A percentile compares a stretch with the other conserved stretches of the same genome.
phyloP scores from a whole-genome alignment of 345 rosid genomes.

The Euphorbia pulcherrima region DNA sequence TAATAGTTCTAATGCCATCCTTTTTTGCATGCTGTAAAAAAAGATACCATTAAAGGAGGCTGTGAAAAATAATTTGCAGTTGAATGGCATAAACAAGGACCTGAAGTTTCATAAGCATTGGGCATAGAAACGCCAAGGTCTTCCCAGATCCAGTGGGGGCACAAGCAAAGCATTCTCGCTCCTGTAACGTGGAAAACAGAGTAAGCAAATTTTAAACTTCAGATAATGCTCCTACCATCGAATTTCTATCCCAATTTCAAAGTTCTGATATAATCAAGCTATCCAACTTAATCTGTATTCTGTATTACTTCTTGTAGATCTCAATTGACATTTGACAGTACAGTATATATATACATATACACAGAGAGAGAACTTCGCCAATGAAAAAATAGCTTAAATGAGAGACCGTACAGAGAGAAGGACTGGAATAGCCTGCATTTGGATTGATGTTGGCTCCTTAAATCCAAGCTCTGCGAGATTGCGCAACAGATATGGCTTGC shows the following conservation, averaged over 20 bases:
- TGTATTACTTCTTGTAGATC: neutral
- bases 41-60: constrained; percentile 18
- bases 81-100: constrained; percentile 30
- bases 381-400: constrained; percentile 16
- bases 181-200: constrained; percentile 39
- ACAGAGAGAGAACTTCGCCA: neutral
- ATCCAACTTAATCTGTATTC: neutral
- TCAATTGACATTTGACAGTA: neutral
- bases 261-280: neutral
- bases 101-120: constrained; percentile 94
- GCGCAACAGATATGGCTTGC: constrained; percentile 52
- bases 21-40: constrained; percentile 47
- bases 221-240: neutral
- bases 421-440: constrained; percentile 91
- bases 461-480: constrained; percentile 79
- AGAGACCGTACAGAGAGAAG: constrained; percentile 69
- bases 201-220: neutral
- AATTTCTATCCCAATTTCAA: neutral
- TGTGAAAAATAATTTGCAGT: constrained; percentile 8
- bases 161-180: constrained; percentile 90
- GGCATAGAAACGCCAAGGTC: constrained; percentile 83
- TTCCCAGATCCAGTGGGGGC: constrained; percentile 99
- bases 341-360: neutral
- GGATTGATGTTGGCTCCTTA: constrained; percentile 95
- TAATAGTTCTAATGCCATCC: constrained; percentile 76